A percentile compares a stretch with the other conserved stretches of the same genome.
phyloP scores from a whole-genome alignment of 805 yeast genomes.

The Torulaspora quercuum region DNA sequence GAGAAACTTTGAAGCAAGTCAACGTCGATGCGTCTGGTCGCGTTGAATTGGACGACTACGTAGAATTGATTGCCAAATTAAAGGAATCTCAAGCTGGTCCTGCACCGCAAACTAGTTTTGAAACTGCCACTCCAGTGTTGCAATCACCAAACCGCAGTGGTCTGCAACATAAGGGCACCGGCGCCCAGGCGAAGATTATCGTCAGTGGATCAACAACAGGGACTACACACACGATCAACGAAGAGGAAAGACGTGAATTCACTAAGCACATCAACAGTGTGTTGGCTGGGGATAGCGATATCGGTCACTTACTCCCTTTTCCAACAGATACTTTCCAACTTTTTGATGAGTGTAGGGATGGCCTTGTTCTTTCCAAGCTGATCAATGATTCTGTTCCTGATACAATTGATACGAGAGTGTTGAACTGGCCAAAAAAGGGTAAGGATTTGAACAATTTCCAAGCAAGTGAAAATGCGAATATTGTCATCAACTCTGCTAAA shows the following conservation, averaged over 20 bases:
- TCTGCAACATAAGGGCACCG: conserved; percentile 49
- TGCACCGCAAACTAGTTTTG: conserved; percentile 34
- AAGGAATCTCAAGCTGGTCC: conserved; percentile 43
- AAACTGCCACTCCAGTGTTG: conserved; percentile 27
- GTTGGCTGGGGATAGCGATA: conserved; percentile 79
- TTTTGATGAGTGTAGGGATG: conserved; percentile 95
- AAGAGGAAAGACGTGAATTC: conserved; percentile 93
- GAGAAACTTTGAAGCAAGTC: conserved; percentile 88
- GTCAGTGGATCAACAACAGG: conserved; percentile 87
- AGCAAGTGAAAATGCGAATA: conserved; percentile 94
- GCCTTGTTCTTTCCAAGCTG: conserved; percentile 85
- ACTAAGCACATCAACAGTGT: conserved; percentile 94
- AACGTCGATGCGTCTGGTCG: conserved; percentile 95
- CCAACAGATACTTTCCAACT: conserved; percentile 92
- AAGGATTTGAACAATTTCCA: conserved; percentile 88
- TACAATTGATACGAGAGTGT: conserved; percentile 95
- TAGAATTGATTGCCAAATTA: conserved; percentile 75
- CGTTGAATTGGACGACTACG: conserved; percentile 94
- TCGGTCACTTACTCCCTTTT: conserved; percentile 83
- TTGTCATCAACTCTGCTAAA: conserved; percentile 96
- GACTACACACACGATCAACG: conserved; percentile 93
- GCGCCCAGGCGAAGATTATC: conserved; percentile 69
- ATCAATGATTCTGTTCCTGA: conserved; percentile 98
- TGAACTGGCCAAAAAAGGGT: conserved; percentile 79
- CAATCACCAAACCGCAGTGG: conserved; percentile 36